A percentile compares a stretch with the other conserved stretches of the same genome.
These are phyloP conservation scores for Antrodiella citrinella DNA, from an alignment of 768 basidiomycete species.

Conservation along the genomic window DNA sequence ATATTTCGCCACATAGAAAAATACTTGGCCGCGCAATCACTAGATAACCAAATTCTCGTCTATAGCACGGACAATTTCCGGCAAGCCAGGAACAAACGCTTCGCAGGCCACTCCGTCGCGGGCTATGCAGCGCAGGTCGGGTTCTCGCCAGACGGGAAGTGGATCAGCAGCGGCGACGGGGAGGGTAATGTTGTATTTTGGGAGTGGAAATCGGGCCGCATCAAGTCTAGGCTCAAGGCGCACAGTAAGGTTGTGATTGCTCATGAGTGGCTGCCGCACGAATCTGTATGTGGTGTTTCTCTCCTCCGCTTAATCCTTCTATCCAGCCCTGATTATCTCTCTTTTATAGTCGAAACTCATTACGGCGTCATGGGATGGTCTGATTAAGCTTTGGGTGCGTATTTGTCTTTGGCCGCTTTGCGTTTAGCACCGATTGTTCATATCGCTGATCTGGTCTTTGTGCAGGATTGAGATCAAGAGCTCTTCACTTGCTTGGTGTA, in stretches of 20 bases:
- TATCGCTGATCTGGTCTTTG: constrained; percentile 2
- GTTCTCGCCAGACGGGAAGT: constrained; percentile 97
- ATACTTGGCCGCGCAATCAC: constrained; percentile 94
- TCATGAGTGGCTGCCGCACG: constrained; percentile 97
- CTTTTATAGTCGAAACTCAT: constrained; percentile 81
- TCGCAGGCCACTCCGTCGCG: constrained; percentile 93
- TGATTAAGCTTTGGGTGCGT: constrained; percentile 95
- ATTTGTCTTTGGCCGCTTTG: constrained; percentile 4
- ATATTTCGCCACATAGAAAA: constrained; percentile 48
- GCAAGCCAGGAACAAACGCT: constrained; percentile 97
- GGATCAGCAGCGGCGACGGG: constrained; percentile 95
- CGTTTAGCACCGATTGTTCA: constrained; percentile 17
- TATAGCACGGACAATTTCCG: constrained; percentile 98
- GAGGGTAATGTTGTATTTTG: constrained; percentile 95
- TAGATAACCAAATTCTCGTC: constrained; percentile 97
- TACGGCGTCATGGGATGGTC: constrained; percentile 95
- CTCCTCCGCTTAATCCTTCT: constrained; percentile 7
- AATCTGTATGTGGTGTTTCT: constrained; percentile 66
- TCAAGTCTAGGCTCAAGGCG: constrained; percentile 82
- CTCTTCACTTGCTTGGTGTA: constrained; percentile 4
- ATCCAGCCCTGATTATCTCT: background rate
- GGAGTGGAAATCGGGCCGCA: constrained; percentile 99
- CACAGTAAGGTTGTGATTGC: constrained; percentile 97
- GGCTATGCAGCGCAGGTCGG: constrained; percentile 97
- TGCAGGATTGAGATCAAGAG: constrained; percentile 24